Conservation (phyloP, 805 yeast species). For the Tetrapisispora iriomotensis region DNA sequence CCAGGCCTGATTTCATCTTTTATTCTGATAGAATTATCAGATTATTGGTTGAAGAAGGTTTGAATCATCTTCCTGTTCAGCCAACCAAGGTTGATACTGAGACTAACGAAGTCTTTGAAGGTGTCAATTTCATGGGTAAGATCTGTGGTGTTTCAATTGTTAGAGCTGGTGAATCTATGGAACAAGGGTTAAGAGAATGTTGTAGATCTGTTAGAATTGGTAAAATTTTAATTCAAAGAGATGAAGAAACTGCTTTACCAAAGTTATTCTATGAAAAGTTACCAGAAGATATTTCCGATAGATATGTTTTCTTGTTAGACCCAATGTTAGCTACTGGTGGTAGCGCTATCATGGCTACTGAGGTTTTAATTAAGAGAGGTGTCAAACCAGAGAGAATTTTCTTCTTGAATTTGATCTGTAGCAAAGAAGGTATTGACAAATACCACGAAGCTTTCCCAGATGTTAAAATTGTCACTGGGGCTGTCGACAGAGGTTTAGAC, state of each 20-base stretch:
- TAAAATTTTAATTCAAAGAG: slow-evolving; percentile 92
- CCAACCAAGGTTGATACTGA: slow-evolving; percentile 62
- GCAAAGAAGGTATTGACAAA: slow-evolving; percentile 85
- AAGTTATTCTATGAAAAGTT: slow-evolving; percentile 86
- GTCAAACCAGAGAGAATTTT: slow-evolving; percentile 80
- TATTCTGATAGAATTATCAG: slow-evolving; percentile 93
- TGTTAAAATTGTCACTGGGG: slow-evolving; percentile 87
- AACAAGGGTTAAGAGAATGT: slow-evolving; percentile 94
- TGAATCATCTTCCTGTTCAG: slow-evolving; percentile 87
- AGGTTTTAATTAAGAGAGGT: slow-evolving; percentile 77
- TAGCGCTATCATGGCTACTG: slow-evolving; percentile 94
- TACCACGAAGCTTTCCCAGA: slow-evolving; percentile 74
- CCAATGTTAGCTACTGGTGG: slow-evolving; percentile 99
- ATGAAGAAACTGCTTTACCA: slow-evolving; percentile 93
- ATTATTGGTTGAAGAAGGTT: slow-evolving; percentile 87
- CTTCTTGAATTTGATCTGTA: slow-evolving; percentile 83
- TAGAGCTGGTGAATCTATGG: slow-evolving; percentile 99
- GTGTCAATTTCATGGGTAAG: slow-evolving; percentile 77
- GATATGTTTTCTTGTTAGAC: slow-evolving; percentile 85
- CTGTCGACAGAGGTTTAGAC: slow-evolving; percentile 78
- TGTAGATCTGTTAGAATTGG: slow-evolving; percentile 95
- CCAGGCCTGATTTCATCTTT: slow-evolving; percentile 87
- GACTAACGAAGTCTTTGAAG: slow-evolving; percentile 59
- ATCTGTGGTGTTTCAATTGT: slow-evolving; percentile 97
- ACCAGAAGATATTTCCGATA: slow-evolving; percentile 81